Evolutionary conservation across 2,329 filamentous ascomycete genomes (phyloP).

Genomic region (Thielaviopsis musarum): DNA sequence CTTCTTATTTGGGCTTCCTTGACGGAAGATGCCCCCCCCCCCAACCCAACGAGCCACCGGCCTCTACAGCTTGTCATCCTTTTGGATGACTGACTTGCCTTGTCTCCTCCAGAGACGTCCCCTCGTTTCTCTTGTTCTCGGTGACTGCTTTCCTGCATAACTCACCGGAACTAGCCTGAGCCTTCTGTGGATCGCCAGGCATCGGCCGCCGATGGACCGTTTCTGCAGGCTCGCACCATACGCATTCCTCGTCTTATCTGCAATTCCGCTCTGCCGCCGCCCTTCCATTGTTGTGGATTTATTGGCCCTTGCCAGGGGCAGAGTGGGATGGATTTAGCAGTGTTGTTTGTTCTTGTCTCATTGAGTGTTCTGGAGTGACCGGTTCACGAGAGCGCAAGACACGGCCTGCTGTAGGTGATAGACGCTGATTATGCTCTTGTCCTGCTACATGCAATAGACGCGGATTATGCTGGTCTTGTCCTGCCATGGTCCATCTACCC

Average conservation of each 20-base stretch:
- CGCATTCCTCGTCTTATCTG: neutral
- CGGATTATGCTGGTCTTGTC: neutral
- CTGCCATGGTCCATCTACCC: neutral
- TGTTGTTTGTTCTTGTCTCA: neutral
- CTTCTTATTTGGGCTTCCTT: neutral
- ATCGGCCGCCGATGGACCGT: neutral
- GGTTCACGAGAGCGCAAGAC: neutral
- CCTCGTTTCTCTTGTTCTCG: neutral
- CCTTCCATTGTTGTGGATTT: neutral
- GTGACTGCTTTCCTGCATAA: neutral
- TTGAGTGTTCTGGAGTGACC: neutral
- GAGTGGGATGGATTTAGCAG: neutral
- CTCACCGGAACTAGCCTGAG: neutral
- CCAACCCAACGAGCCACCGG: neutral
- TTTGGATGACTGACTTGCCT: neutral
- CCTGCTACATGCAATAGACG: neutral
- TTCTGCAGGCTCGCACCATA: neutral
- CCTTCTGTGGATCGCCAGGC: neutral
- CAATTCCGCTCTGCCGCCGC: neutral
- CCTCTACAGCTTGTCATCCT: neutral
- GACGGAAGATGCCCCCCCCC: neutral
- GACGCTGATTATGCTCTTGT: neutral
- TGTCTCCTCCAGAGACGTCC: neutral
- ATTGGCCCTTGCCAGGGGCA: neutral
- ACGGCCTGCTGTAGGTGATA: neutral